Evolutionary conservation across 2,329 filamentous ascomycete species (phyloP).

Genomic region (Juglanconis oblonga): DNA sequence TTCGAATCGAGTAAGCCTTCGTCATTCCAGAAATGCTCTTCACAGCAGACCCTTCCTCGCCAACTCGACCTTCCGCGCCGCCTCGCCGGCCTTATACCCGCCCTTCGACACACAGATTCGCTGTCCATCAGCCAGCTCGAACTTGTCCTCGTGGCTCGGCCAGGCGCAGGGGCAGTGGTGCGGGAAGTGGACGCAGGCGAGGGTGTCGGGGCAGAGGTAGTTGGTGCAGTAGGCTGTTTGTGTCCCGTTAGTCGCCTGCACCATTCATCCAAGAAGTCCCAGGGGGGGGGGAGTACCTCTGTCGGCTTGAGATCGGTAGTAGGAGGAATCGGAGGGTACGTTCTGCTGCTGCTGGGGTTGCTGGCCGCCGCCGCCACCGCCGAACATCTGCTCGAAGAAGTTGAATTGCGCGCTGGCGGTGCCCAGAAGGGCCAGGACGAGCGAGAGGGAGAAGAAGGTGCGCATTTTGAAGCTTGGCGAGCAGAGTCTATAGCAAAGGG

Average conservation of each 20-base stretch:
- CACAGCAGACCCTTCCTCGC: constrained; percentile 75
- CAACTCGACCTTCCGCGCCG: constrained; percentile 72
- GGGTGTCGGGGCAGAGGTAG: constrained; percentile 90
- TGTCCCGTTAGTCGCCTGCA: neutral
- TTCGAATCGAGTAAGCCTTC: neutral
- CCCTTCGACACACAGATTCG: constrained; percentile 73
- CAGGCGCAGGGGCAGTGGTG: constrained; percentile 96
- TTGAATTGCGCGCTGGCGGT: constrained; percentile 78
- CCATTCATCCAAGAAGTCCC: neutral
- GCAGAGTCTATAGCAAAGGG: neutral
- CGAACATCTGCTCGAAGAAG: constrained; percentile 99
- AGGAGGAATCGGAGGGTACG: constrained; percentile 76
- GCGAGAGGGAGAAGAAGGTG: constrained; percentile 32
- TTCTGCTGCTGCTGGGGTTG: constrained; percentile 67
- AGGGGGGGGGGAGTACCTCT: constrained; percentile 45
- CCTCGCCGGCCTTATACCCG: constrained; percentile 69
- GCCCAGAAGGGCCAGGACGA: constrained; percentile 57
- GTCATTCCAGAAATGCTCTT: constrained; percentile 12
- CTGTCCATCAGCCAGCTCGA: constrained; percentile 69
- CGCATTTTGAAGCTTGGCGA: constrained; percentile 30
- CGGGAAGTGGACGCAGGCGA: constrained; percentile 93
- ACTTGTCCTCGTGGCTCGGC: constrained; percentile 72
- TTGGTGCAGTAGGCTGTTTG: constrained; percentile 76
- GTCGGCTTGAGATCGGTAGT: constrained; percentile 73
- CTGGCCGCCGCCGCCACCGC: constrained; percentile 51